Evolutionary conservation across 306 rosid species (phyloP).

Genomic region (Arachis stenosperma): DNA sequence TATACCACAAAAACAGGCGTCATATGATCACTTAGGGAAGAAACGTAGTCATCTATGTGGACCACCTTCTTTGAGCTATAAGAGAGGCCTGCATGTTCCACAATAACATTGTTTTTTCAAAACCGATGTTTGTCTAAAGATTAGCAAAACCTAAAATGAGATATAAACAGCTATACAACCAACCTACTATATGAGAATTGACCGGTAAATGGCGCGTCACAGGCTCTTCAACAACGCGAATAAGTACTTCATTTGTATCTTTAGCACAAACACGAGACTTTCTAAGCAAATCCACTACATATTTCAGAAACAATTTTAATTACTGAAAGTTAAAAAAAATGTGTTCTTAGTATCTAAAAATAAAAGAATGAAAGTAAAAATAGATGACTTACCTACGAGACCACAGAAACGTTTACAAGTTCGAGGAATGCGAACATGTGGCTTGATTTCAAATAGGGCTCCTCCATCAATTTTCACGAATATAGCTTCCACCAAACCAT

Average conservation of each 20-base stretch:
- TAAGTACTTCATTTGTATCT: conserved; percentile 46
- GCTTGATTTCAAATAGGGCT: conserved; percentile 48
- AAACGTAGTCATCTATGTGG: conserved; percentile 37
- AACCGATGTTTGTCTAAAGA: background rate
- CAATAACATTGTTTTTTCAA: conserved; percentile 2
- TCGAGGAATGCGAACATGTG: conserved; percentile 47
- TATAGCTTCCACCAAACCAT: conserved; percentile 45
- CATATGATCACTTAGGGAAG: conserved; percentile 1
- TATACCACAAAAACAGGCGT: conserved; percentile 46
- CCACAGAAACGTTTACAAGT: conserved; percentile 47
- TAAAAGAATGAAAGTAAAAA: background rate
- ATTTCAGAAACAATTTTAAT: background rate
- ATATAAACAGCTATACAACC: background rate
- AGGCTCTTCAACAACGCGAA: conserved; percentile 38
- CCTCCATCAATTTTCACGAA: conserved; percentile 48
- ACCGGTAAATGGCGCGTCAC: conserved; percentile 35
- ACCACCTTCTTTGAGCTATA: conserved; percentile 42
- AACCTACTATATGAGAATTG: conserved; percentile 43
- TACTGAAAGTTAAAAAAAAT: background rate
- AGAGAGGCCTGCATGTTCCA: conserved; percentile 44
- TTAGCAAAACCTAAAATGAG: background rate
- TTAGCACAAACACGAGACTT: conserved; percentile 34
- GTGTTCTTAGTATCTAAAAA: background rate
- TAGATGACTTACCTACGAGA: conserved; percentile 41
- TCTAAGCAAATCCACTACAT: conserved; percentile 43